Conservation (phyloP, 257 asterid species). For the Solanum tarijense region DNA sequence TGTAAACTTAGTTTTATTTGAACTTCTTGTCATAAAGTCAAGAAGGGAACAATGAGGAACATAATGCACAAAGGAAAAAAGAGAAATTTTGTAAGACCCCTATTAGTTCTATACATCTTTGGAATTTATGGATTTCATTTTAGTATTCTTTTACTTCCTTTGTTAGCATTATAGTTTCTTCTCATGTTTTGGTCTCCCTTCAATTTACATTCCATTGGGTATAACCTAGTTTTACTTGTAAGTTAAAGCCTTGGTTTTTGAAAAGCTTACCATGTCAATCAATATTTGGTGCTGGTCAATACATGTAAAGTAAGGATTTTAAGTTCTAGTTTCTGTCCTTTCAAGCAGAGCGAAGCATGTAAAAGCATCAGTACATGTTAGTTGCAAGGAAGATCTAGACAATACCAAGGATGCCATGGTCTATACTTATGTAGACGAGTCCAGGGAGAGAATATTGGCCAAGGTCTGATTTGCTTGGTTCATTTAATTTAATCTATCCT, state of each 20-base stretch:
- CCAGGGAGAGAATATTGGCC: slow-evolving; percentile 42
- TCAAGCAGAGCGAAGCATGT: slow-evolving; percentile 71
- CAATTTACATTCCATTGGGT: background rate
- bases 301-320: background rate
- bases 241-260: background rate
- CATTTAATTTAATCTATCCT: background rate
- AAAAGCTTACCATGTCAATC: background rate
- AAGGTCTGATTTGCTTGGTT: slow-evolving; percentile 29
- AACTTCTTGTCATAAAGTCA: background rate
- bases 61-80: background rate
- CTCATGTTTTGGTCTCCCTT: background rate
- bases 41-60: background rate
- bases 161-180: background rate
- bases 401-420: slow-evolving; percentile 8
- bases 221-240: background rate
- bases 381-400: slow-evolving; percentile 30
- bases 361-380: slow-evolving; percentile 37
- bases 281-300: background rate
- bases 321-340: slow-evolving; percentile 9
- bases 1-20: background rate
- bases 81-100: background rate
- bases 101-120: background rate
- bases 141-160: background rate
- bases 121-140: background rate
- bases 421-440: slow-evolving; percentile 29